Evolutionary conservation across 108 stramenopile species (phyloP).

Genomic region (Asterionellopsis glacialis): DNA sequence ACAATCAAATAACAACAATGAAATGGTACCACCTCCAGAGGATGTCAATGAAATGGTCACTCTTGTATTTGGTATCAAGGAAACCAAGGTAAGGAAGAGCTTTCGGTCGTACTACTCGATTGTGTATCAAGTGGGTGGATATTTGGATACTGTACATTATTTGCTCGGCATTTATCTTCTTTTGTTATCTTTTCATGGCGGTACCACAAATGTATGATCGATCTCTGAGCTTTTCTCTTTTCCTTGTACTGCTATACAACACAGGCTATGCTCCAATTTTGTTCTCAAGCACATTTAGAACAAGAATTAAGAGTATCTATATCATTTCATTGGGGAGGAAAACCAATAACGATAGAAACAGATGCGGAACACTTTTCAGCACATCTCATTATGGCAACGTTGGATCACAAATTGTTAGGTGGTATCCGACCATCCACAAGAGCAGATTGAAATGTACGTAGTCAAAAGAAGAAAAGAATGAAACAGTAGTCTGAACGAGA

Average conservation of each 20-base stretch:
- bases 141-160: too few relatives aligned
- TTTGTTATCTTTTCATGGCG: too few relatives aligned
- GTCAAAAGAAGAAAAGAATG: too few relatives aligned
- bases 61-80: conserved; percentile 75
- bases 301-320: conserved; percentile 44
- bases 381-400: conserved; percentile 66
- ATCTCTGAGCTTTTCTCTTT: background rate
- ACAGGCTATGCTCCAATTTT: conserved; percentile 76
- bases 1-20: conserved; percentile 16
- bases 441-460: too few relatives aligned
- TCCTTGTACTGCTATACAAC: background rate
- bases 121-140: background rate
- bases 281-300: conserved; percentile 39
- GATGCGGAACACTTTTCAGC: conserved; percentile 46
- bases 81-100: conserved; percentile 29
- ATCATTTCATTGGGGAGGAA: conserved; percentile 79
- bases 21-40: conserved; percentile 24
- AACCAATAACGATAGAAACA: conserved; percentile 66
- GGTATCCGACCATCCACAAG: background rate
- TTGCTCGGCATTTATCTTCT: too few relatives aligned
- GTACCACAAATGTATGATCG: too few relatives aligned
- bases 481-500: too few relatives aligned
- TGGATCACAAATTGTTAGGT: conserved; percentile 53
- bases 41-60: conserved; percentile 70
- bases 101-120: conserved; percentile 2